Evolutionary conservation across 192 early-diverging fungal species (phyloP).

Genomic region (Chytriomyces confervae): DNA sequence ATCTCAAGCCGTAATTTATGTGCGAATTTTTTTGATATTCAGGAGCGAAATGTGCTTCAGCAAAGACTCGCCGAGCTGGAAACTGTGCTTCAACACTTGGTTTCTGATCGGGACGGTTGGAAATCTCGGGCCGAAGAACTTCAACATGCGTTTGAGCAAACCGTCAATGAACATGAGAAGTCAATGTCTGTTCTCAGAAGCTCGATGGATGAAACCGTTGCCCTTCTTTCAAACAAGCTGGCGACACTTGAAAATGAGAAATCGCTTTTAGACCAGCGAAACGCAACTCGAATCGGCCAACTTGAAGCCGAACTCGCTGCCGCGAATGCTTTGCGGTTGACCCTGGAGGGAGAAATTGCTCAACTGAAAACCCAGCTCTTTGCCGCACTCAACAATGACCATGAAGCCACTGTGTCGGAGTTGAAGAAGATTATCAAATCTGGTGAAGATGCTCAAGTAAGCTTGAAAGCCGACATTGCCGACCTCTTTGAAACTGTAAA

Average conservation of each 20-base stretch:
- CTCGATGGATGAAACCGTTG: constrained; percentile 2
- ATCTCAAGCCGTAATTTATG: neutral
- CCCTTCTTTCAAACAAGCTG: constrained; percentile 1
- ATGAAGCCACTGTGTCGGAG: constrained; percentile 7
- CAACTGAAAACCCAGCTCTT: constrained; percentile 19
- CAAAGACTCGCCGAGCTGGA: constrained; percentile 14
- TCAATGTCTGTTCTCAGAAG: neutral
- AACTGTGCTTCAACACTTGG: constrained; percentile 22
- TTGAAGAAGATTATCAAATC: neutral
- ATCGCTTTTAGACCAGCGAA: neutral
- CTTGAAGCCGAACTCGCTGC: neutral
- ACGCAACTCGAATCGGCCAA: neutral
- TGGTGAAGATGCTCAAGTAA: neutral
- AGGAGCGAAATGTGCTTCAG: constrained; percentile 18
- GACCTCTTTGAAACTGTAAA: constrained; percentile 26
- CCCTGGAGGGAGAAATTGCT: neutral
- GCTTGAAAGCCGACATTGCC: constrained; percentile 17
- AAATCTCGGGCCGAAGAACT: constrained; percentile 20
- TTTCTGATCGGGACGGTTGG: constrained; percentile 20
- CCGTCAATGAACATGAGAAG: neutral
- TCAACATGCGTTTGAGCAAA: neutral
- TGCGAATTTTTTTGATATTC: neutral
- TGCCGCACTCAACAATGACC: constrained; percentile 31
- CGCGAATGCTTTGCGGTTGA: neutral
- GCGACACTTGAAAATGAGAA: constrained; percentile 6